Evolutionary conservation across 2,329 filamentous ascomycete genomes (phyloP), one percentile per base, ranked within the genome.

Genomic region (Penicillium sp.): DNA sequence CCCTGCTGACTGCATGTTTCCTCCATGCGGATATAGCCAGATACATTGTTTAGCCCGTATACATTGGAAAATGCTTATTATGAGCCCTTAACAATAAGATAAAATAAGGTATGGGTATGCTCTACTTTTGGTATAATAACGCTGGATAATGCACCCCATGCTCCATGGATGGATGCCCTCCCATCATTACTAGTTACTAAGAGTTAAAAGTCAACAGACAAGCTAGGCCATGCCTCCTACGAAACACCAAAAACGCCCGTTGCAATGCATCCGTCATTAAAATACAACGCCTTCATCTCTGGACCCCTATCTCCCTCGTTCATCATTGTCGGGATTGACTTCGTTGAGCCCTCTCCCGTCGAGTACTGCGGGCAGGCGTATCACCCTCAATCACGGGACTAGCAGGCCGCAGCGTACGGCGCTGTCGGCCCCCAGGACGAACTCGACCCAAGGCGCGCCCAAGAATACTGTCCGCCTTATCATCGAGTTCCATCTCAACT

Each of bases 401-500:
- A 19, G 58, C 51, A 17, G 66, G 64, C 17, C 57, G 38, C 30
- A 60, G 58, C 22, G 56, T 61, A 26, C 64, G 64, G n/a, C 69
- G 67, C 44, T 62, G 59, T 53, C 70, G 73, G 24, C 64, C 38
- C 17, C 54, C 68, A 8, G 71, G 71, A 15, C 70, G 69, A 13
- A 75, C 69, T 22, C 71, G 75, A n/a, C 69, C 69, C 33, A 82
- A 69, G 1, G 79, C 79, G 6, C 75, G 73, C 22, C 75, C 70
- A 2, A 82, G 65, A 6, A 82, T 68, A 5, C 74, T 76, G 56
- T 81, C 77, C 1, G 80, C 80, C 61, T 81, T 78, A 7, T 75
- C 71, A 63, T 82, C 80, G 12, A 82, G 66, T 51, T 79, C 78
- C 74, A 78, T 78, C 53, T 77, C 76, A 3, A 78, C 71, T 13